Evolutionary conservation across 805 yeast species (phyloP).

Genomic region (Metschnikowia drakensbergensis): DNA sequence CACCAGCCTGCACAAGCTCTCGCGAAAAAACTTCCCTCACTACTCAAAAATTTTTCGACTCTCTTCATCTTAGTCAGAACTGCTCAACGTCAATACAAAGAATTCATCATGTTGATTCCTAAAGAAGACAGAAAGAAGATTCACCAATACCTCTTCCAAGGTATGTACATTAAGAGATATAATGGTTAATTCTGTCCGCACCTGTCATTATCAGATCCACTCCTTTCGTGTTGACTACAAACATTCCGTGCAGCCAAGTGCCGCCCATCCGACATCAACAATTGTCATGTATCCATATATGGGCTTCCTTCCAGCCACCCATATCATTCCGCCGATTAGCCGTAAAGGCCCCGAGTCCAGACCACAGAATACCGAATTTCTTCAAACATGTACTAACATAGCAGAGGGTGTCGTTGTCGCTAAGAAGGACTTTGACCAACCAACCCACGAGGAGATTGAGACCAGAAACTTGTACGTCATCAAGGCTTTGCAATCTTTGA

Average conservation of each 20-base stretch:
- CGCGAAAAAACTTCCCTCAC: conserved; percentile 19
- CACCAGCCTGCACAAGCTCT: conserved; percentile 14
- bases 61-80: conserved; percentile 15
- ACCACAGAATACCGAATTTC: neutral
- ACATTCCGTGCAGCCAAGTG: too few species aligned
- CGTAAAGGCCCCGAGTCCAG: neutral
- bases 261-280: too few species aligned
- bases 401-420: conserved; percentile 99
- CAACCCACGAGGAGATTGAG: conserved; percentile 97
- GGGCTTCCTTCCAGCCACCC: neutral
- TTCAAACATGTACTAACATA: conserved; percentile 19
- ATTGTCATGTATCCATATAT: too few species aligned
- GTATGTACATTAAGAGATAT: conserved; percentile 49
- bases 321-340: neutral
- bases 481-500: conserved; percentile 98
- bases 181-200: neutral
- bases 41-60: conserved; percentile 11
- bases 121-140: conserved; percentile 99
- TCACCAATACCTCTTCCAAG: conserved; percentile 98
- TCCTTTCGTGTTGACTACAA: neutral
- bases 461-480: conserved; percentile 96
- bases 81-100: conserved; percentile 17
- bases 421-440: conserved; percentile 96
- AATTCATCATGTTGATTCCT: conserved; percentile 87
- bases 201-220: neutral